Evolutionary conservation across 768 basidiomycete species (phyloP), one percentile per base, ranked within the genome.

Genomic region (Suillus variegatus): DNA sequence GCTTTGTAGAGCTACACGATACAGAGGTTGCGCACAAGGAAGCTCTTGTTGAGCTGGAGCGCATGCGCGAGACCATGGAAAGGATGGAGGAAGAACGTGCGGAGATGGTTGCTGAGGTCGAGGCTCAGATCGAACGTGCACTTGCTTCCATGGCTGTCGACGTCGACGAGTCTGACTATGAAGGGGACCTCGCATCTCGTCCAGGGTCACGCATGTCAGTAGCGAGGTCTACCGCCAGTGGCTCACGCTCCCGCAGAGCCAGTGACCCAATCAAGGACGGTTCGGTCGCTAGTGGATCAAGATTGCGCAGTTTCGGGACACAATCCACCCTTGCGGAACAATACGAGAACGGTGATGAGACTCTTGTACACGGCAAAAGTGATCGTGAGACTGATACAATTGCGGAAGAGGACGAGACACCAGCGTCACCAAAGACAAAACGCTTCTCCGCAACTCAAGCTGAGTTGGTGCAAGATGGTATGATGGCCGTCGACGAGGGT

Each of bases 71-170:
- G 10, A 86, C 86, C 5, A 95, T 95, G 92, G 92, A 93, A 52
- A 86, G 79, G 72, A 94, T 95, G 93, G 93, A 95, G 74, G 80
- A 86, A 71, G 94, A 92, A 78, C 91, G 93, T 67, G 86, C 89
- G 61, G 90, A 90, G 72, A 93, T 94, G 93, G 89, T 95, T 49
- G 92, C 92, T n/a, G 93, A 95, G 78, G 93, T 95, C 28, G 93
- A 95, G 73, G 91, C 91, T 35, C 93, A 95, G 79, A 95, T 95
- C 71, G 93, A 94, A 76, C 85, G 90, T 64, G 93, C 94, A 0
- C 82, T 95, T 60, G 89, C 86, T 35, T 91, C 91, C 32, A 94
- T 95, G 92, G 88, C 89, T 32, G 89, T 93, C 65, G 91, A 89
- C 68, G 82, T 91, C 62, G 75, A 76, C 5, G 91, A 92, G 62